Conservation (phyloP, 2,329 filamentous ascomycete species). For the Penicillium sp. region DNA sequence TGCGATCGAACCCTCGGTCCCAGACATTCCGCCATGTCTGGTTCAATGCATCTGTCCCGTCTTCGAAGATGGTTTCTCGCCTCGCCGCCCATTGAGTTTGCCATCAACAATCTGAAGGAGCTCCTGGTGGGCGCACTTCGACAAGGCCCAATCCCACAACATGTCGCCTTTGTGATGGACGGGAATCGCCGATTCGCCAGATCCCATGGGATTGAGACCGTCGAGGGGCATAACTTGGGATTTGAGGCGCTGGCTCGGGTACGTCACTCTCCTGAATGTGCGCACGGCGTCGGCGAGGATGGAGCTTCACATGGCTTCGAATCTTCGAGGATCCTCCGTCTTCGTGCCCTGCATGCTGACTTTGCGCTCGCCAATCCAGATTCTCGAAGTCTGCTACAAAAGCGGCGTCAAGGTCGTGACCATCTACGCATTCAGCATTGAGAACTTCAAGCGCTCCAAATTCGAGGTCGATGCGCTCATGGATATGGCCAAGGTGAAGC, state of each 20-base stretch:
- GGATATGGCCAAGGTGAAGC: conserved; percentile 94
- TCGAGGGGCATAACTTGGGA: conserved; percentile 91
- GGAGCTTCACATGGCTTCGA: not conserved
- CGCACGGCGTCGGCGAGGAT: not conserved
- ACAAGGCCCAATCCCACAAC: conserved; percentile 86
- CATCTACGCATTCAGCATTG: conserved; percentile 97
- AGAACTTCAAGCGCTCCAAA: conserved; percentile 96
- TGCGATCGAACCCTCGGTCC: not conserved
- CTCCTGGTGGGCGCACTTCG: conserved; percentile 80
- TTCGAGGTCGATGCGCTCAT: conserved; percentile 96
- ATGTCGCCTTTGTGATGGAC: conserved; percentile 99
- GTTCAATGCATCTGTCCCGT: conserved; percentile 55
- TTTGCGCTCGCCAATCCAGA: conserved; percentile 43
- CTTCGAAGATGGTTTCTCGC: conserved; percentile 71
- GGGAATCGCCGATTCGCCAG: conserved; percentile 91
- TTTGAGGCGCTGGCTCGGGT: conserved; percentile 91
- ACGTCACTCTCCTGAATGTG: conserved; percentile 27
- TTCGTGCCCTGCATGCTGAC: not conserved
- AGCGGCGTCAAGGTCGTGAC: conserved; percentile 94
- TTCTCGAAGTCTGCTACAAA: conserved; percentile 97
- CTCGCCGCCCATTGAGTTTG: conserved; percentile 88
- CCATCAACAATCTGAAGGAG: conserved; percentile 70
- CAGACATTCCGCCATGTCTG: conserved; percentile 28
- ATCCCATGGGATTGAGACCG: conserved; percentile 85
- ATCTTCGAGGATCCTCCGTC: not conserved